These are phyloP conservation scores for Syzygium grande DNA, from an alignment of 345 rosid genomes.

Conservation along the genomic window DNA sequence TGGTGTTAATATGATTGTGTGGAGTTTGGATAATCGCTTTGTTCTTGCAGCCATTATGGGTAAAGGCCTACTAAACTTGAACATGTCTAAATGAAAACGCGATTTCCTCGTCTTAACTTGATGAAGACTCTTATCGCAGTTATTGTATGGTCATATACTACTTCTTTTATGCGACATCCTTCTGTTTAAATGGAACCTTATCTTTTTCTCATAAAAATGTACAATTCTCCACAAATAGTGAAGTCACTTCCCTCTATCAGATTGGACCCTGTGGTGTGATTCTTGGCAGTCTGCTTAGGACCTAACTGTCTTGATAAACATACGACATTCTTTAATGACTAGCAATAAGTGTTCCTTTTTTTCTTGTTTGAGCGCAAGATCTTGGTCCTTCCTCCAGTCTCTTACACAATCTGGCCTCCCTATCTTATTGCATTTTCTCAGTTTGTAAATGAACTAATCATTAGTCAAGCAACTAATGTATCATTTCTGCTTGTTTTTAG, in stretches of 20 bases:
- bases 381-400: neutral
- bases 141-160: neutral
- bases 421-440: neutral
- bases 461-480: neutral
- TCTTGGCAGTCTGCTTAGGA: neutral
- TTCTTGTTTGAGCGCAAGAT: neutral
- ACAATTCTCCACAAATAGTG: neutral
- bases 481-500: neutral
- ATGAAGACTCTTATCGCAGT: neutral
- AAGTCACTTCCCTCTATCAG: neutral
- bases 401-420: neutral
- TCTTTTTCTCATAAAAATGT: neutral
- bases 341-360: neutral
- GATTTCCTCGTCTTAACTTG: neutral
- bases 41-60: conserved; percentile 99
- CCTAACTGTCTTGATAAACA: neutral
- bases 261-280: neutral
- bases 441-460: neutral
- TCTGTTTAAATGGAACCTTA: neutral
- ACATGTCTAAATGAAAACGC: neutral
- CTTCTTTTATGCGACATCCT: neutral
- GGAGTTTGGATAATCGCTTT: conserved; percentile 99
- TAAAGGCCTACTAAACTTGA: conserved; percentile 19
- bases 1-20: conserved; percentile 98
- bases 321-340: neutral